Evolutionary conservation across 2,329 filamentous ascomycete genomes (phyloP).

Genomic region (Colletotrichum eleusines): DNA sequence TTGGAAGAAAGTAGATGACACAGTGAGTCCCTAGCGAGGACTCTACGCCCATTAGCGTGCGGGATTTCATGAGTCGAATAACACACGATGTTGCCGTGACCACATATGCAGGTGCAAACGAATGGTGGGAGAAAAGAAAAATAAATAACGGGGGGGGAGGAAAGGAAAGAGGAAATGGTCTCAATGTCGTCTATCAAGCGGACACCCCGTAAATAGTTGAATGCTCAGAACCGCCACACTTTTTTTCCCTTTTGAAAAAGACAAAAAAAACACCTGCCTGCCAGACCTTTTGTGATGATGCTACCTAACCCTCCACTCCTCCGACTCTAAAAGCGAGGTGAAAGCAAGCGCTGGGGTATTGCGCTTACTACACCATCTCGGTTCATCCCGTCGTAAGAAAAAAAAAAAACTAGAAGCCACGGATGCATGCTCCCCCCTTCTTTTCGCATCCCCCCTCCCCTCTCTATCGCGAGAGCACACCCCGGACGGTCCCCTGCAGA

Average conservation of each 20-base stretch:
- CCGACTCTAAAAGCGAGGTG: background rate
- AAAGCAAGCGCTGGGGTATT: background rate
- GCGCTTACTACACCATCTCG: background rate
- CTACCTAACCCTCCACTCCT: background rate
- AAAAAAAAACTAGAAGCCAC: no score
- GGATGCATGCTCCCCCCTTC: no score
- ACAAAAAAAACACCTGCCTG: background rate
- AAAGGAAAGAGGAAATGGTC: no score
- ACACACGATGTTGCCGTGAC: background rate
- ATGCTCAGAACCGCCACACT: background rate
- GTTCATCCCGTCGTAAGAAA: background rate
- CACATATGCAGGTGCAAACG: no score
- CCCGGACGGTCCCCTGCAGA: slow-evolving; percentile 61
- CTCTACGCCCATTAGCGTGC: background rate
- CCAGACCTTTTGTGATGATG: background rate
- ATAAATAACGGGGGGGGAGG: no score
- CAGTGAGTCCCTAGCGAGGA: background rate
- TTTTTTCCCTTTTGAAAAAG: background rate
- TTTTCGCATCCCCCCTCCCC: background rate
- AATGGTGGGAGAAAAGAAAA: no score
- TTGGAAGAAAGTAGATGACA: background rate
- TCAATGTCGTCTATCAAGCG: background rate
- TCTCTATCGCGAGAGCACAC: slow-evolving; percentile 62
- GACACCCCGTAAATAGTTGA: background rate
- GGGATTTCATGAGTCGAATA: no score